A percentile compares a stretch with the other conserved stretches of the same genome.
These are phyloP conservation scores for Cytospora piceae DNA, from an alignment of 2,329 filamentous ascomycete genomes.

Conservation along the genomic window DNA sequence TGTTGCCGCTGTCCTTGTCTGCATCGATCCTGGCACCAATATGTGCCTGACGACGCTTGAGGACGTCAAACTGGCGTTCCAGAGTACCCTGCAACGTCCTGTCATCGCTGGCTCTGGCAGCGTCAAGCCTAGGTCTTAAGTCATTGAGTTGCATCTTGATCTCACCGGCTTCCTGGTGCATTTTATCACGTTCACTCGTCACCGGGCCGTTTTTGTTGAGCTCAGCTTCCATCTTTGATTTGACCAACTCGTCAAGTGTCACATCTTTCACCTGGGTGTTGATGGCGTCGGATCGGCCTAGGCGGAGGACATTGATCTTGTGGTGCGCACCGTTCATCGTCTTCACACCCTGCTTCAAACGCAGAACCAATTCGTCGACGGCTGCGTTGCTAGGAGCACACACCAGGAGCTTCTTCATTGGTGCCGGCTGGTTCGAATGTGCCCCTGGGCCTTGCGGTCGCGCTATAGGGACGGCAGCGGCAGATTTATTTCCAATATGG, in stretches of 20 bases:
- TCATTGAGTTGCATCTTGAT: slow-evolving; percentile 76
- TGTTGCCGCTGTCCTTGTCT: slow-evolving; percentile 83
- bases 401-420: slow-evolving; percentile 84
- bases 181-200: slow-evolving; percentile 58
- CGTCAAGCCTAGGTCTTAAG: slow-evolving; percentile 72
- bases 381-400: slow-evolving; percentile 99
- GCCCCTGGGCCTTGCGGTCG: slow-evolving; percentile 45
- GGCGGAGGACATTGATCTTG: slow-evolving; percentile 83
- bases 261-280: slow-evolving; percentile 88
- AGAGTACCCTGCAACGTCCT: slow-evolving; percentile 56
- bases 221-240: slow-evolving; percentile 67
- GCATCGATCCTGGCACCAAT: slow-evolving; percentile 86
- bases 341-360: slow-evolving; percentile 85
- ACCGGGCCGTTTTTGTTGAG: slow-evolving; percentile 58
- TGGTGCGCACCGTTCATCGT: slow-evolving; percentile 72
- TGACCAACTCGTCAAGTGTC: slow-evolving; percentile 89
- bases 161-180: slow-evolving; percentile 67
- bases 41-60: slow-evolving; percentile 74
- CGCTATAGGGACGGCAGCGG: slow-evolving; percentile 51
- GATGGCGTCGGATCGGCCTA: slow-evolving; percentile 90
- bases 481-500: slow-evolving; percentile 47
- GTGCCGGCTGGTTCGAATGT: slow-evolving; percentile 34
- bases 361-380: slow-evolving; percentile 92
- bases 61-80: slow-evolving; percentile 74
- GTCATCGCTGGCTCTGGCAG: slow-evolving; percentile 61